These are phyloP conservation scores for Podaxis rugospora DNA, from an alignment of 768 basidiomycete genomes.

Conservation along the genomic window DNA sequence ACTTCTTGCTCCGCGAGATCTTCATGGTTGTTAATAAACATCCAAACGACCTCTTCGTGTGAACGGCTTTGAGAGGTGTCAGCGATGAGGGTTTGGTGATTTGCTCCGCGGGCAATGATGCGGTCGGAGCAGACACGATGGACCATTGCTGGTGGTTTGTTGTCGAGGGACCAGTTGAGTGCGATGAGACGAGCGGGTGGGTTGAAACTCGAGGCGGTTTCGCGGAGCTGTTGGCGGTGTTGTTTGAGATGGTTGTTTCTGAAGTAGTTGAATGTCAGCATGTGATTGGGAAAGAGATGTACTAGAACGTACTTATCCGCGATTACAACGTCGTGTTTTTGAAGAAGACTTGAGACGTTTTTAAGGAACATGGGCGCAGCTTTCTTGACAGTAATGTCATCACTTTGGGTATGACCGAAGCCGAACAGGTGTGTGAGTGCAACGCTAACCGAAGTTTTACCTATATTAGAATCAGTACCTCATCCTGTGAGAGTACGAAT, in stretches of 20 bases:
- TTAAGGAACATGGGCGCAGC: slow-evolving; percentile 63
- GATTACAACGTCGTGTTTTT: slow-evolving; percentile 72
- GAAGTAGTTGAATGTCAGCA: neutral
- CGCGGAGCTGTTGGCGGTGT: slow-evolving; percentile 72
- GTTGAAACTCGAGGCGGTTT: slow-evolving; percentile 35
- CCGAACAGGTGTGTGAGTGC: slow-evolving; percentile 77
- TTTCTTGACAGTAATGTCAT: slow-evolving; percentile 81
- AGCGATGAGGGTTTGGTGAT: slow-evolving; percentile 79
- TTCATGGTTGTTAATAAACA: slow-evolving; percentile 65
- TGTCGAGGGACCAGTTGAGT: slow-evolving; percentile 66
- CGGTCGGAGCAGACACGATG: slow-evolving; percentile 79
- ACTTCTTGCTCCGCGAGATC: slow-evolving; percentile 58
- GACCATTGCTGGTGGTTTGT: slow-evolving; percentile 51
- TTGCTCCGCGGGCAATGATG: slow-evolving; percentile 68
- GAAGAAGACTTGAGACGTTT: slow-evolving; percentile 63
- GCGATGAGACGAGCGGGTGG: slow-evolving; percentile 74
- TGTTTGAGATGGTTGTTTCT: slow-evolving; percentile 86
- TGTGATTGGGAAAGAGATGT: neutral
- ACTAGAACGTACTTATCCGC: slow-evolving; percentile 77
- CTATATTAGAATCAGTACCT: slow-evolving; percentile 34
- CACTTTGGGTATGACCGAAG: slow-evolving; percentile 91
- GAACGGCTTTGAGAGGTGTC: slow-evolving; percentile 36
- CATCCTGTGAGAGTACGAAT: neutral
- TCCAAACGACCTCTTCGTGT: slow-evolving; percentile 82
- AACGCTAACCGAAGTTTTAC: slow-evolving; percentile 83